phyloP scores from a whole-genome alignment of 331 rosid genomes.

The Malus hybrid region DNA sequence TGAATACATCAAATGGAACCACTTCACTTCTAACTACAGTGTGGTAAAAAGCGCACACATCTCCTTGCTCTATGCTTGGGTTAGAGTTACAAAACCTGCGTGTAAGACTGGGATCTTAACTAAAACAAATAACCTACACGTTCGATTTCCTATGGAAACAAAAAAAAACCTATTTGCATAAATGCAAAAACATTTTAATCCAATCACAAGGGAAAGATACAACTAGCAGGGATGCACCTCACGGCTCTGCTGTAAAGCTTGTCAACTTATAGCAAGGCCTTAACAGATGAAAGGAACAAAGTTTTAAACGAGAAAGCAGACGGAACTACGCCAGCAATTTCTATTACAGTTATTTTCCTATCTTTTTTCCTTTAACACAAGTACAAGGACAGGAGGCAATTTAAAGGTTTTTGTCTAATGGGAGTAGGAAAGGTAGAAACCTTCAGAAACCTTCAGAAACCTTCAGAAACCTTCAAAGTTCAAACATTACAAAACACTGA shows the following conservation, averaged over 20 bases:
- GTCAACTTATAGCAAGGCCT: background rate
- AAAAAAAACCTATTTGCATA: background rate
- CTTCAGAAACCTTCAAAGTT: background rate
- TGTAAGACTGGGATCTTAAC: background rate
- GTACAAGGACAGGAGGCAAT: background rate
- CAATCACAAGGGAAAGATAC: background rate
- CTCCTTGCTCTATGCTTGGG: background rate
- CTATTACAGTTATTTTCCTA: background rate
- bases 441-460: background rate
- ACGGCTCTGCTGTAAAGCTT: background rate
- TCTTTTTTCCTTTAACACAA: background rate
- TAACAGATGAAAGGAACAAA: background rate
- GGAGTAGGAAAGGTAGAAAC: background rate
- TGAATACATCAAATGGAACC: background rate
- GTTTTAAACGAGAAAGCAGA: background rate
- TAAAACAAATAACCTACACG: background rate
- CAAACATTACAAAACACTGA: background rate
- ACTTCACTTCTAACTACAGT: background rate
- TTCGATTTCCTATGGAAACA: background rate
- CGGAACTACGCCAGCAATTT: background rate
- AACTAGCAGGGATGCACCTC: background rate
- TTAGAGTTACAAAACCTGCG: background rate
- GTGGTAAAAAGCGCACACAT: background rate
- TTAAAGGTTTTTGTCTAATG: background rate
- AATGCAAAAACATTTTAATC: background rate